These are phyloP conservation scores for Cardamine occulta DNA, from an alignment of 345 rosid species.

Conservation along the genomic window DNA sequence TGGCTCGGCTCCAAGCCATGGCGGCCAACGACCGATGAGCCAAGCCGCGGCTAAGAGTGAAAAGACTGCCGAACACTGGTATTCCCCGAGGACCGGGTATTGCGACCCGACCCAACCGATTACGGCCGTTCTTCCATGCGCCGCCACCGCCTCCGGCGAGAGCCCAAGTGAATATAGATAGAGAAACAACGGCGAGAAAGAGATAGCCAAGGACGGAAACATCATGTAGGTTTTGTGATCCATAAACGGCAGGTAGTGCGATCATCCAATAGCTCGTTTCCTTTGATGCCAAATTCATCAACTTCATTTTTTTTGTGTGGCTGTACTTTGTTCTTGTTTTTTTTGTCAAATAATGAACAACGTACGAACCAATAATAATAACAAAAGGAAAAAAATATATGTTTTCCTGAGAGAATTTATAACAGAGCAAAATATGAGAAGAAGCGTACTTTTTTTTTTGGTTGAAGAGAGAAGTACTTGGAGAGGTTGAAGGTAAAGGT, in stretches of 20 bases:
- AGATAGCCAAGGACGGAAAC: conserved; percentile 47
- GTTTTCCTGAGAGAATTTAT: background rate
- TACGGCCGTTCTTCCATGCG: conserved; percentile 75
- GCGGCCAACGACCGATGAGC: conserved; percentile 74
- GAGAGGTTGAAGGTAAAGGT: conserved; percentile 36
- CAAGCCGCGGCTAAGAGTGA: conserved; percentile 64
- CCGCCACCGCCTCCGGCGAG: conserved; percentile 69
- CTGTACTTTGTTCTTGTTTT: conserved; percentile 16
- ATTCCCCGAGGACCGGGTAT: conserved; percentile 79
- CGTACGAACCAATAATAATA: background rate
- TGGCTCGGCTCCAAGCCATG: conserved; percentile 54
- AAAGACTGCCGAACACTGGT: conserved; percentile 78
- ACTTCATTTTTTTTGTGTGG: conserved; percentile 26
- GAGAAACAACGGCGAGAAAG: conserved; percentile 43
- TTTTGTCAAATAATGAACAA: conserved; percentile 27
- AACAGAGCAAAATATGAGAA: background rate
- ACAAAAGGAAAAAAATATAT: too few species aligned
- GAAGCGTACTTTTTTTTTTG: conserved; percentile 9
- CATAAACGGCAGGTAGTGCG: conserved; percentile 65
- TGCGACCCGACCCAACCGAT: conserved; percentile 45
- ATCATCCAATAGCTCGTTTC: conserved; percentile 65
- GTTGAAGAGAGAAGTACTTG: conserved; percentile 32
- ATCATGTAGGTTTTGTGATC: conserved; percentile 45
- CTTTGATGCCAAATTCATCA: conserved; percentile 44
- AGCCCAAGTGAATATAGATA: conserved; percentile 60